Evolutionary conservation across 2,329 filamentous ascomycete genomes (phyloP), one percentile per base, ranked within the genome.

Genomic region (Neurospora crassa): DNA sequence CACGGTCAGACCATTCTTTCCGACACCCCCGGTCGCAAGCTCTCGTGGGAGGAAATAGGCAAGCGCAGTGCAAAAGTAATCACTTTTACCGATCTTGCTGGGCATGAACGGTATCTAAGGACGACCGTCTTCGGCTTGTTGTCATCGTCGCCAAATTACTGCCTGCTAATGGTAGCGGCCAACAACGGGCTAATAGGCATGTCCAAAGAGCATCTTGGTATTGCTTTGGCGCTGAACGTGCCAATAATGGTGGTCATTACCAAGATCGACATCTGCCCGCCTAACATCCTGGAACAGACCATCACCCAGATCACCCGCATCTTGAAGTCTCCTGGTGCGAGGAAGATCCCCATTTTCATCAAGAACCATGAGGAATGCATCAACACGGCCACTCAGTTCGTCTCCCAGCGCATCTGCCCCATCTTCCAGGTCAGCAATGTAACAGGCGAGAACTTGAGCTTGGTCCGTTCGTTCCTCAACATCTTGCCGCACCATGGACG

Each of bases 381-480:
- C 77, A 94, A 96, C 79, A 99, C 96, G 0, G 95, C 96, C 11
- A 95, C 93, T 0, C 96, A 98, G 80, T 97, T 99, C 78, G 93
- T 98, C 76, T 96, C 92, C 76, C 92, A 96, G 81, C 89, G 96
- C 53, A 97, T 99, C 78, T 98, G 95, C 78, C 96, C 96, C 14
- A 91, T 99, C 74, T 99, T 99, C 83, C 94, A 98, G 78, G 94
- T 99, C 12, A 98, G 95, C 76, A 99, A 99, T 78, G 96, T 99
- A 41, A 98, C 96, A 0, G 96, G 96, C 67, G 89, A 96, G 80
- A 93, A 92, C 73, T 86, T 99, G 67, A 92, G 97, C 74, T 86
- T 97, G 5, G 94, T 99, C 5, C 91, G 95, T 70, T 92, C 91
- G 0, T 99, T 99, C 80, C 83, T 99, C 70, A 98, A 98, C 77